Evolutionary conservation across 305 asterid species (phyloP).

Genomic region (Ilex paraguariensis): DNA sequence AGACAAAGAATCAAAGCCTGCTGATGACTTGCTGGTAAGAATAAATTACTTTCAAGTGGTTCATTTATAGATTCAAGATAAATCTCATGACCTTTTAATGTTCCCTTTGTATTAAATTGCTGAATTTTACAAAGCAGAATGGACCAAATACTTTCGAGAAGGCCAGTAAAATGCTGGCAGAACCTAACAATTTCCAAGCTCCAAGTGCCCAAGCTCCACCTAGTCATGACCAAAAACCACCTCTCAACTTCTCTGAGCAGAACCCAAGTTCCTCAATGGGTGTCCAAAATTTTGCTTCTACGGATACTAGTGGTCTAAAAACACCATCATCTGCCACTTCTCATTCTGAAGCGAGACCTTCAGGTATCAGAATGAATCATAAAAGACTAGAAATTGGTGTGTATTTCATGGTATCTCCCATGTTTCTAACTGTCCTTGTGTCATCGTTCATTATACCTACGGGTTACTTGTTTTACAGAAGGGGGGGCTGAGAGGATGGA

Average conservation of each 20-base stretch:
- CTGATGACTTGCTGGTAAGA: constrained; percentile 54
- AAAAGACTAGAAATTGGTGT: not conserved
- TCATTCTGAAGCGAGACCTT: constrained; percentile 37
- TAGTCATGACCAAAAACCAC: constrained; percentile 25
- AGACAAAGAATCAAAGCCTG: constrained; percentile 31
- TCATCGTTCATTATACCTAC: constrained; percentile 7
- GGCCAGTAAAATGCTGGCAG: constrained; percentile 32
- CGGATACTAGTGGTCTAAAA: constrained; percentile 29
- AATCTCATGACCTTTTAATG: not conserved
- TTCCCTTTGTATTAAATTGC: not conserved
- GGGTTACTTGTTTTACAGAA: not conserved
- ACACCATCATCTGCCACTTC: constrained; percentile 12
- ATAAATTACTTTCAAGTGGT: constrained; percentile 23
- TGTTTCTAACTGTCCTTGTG: constrained; percentile 12
- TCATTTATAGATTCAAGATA: not conserved
- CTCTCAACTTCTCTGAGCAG: constrained; percentile 31
- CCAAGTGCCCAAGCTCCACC: constrained; percentile 34
- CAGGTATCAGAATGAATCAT: constrained; percentile 31
- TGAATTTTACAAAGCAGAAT: constrained; percentile 29
- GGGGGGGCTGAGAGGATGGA: not conserved
- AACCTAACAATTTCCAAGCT: constrained; percentile 30
- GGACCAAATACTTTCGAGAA: constrained; percentile 48
- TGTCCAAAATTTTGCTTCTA: constrained; percentile 27
- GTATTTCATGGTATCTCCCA: constrained; percentile 1
- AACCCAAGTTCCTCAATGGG: constrained; percentile 34